Conservation (phyloP, 2,329 filamentous ascomycete genomes). For the Fusarium neocosmosporiellum region DNA sequence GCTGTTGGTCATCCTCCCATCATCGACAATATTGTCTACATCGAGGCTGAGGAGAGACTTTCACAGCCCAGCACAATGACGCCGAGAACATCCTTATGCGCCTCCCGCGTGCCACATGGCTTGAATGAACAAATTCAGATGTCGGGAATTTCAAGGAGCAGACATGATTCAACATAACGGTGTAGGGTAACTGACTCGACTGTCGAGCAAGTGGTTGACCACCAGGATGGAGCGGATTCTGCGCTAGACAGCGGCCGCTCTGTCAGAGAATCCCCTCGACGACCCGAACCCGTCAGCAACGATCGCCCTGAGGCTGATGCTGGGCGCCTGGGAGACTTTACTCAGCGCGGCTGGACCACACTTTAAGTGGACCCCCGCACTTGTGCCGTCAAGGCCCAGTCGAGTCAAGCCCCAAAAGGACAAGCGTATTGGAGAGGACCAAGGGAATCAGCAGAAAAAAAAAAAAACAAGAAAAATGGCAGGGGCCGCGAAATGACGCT, state of each 20-base stretch:
- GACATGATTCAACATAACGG: neutral
- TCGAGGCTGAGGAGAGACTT: neutral
- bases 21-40: neutral
- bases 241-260: neutral
- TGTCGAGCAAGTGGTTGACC: neutral
- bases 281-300: constrained; percentile 9
- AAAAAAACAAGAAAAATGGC: constrained; percentile 31
- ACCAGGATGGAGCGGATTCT: neutral
- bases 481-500: constrained; percentile 44
- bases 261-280: neutral
- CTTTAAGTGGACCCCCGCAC: constrained; percentile 22
- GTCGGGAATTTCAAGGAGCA: neutral
- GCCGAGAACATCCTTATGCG: neutral
- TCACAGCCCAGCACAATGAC: neutral
- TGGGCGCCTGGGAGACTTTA: constrained; percentile 6
- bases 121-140: neutral
- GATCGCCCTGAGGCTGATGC: constrained; percentile 39
- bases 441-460: constrained; percentile 30
- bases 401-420: constrained; percentile 29
- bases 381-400: constrained; percentile 14
- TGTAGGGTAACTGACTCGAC: neutral
- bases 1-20: neutral
- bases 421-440: constrained; percentile 31
- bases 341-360: constrained; percentile 24
- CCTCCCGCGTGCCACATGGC: neutral